Conservation (phyloP, 129 eudicot genomes). For the Tagetes erecta region DNA sequence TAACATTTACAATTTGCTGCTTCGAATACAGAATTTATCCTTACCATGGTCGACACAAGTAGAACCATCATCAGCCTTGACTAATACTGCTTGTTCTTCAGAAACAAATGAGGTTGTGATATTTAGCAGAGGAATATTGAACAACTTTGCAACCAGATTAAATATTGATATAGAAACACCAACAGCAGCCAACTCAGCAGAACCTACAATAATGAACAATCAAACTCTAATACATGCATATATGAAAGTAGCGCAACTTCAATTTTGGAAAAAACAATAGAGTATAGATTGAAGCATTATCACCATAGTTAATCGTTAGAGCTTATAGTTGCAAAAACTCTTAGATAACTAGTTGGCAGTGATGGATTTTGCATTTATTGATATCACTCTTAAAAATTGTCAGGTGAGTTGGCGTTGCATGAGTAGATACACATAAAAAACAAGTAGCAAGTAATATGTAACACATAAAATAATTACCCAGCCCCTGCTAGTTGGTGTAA, state of each 20-base stretch:
- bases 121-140: slow-evolving; percentile 90
- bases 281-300: slow-evolving; percentile 2
- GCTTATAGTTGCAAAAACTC: neutral
- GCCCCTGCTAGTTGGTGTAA: neutral
- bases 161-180: slow-evolving; percentile 94
- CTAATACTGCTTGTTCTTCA: slow-evolving; percentile 75
- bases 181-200: slow-evolving; percentile 95
- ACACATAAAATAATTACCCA: too few relatives aligned
- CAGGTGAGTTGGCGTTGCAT: neutral
- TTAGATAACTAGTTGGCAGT: neutral
- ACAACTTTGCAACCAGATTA: slow-evolving; percentile 85
- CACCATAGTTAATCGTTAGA: neutral
- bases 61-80: slow-evolving; percentile 36
- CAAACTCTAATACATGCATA: slow-evolving; percentile 21
- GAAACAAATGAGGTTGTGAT: slow-evolving; percentile 96
- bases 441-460: neutral
- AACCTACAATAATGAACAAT: slow-evolving; percentile 48
- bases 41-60: slow-evolving; percentile 43
- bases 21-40: neutral
- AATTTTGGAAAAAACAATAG: neutral
- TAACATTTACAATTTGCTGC: neutral
- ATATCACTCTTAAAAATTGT: neutral
- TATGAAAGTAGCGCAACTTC: neutral
- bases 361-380: neutral
- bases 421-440: neutral